Evolutionary conservation across 495 filamentous ascomycete genomes (phyloP), one percentile per base, ranked within the genome.

Genomic region (Aspergillus carlsbadensis): DNA sequence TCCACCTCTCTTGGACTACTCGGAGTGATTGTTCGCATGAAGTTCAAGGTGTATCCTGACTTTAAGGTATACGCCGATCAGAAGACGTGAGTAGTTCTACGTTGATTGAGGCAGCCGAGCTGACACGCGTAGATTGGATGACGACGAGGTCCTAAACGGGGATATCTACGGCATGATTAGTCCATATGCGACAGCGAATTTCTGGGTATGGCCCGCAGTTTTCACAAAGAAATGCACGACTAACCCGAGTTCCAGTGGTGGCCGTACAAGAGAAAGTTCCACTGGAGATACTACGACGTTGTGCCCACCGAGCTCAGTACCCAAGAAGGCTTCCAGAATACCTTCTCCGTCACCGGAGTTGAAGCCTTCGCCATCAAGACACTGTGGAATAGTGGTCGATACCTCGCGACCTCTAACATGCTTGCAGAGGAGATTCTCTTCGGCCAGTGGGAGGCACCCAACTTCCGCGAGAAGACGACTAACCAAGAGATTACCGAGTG

Each of bases 221-320:
- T 34, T 3, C 22, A 17, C 11, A 29, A 11, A 31, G 5, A 14
- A n/a, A n/a, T 6, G 40, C 11, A 5, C 31, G 20, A 56, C 54
- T 17, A 2, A n/a, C 14, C 10, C 6, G n/a, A n/a, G n/a, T 4
- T 22, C 6, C 14, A 58, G 56, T 59, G 56, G 56, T 59, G 56
- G 56, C 56, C 56, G 7, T 59, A 59, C 31, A 59, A 59, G 41
- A 37, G 42, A 29, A 59, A 59, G 49, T 59, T 59, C 34, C 56
- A 59, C 49, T 59, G 49, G 56, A 41, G 56, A 21, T 59, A 59
- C 42, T 59, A 59, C 56, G 56, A 59, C 33, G 56, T 59, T n/a
- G 40, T 59, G 5, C 47, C 41, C 31, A 52, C 42, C 13, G 37
- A 49, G 8, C 39, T 11, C 21, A 53, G 34, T 22, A 24, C 35